Evolutionary conservation across 2,329 filamentous ascomycete species (phyloP).

Genomic region (Aspergillus novofumigatus): DNA sequence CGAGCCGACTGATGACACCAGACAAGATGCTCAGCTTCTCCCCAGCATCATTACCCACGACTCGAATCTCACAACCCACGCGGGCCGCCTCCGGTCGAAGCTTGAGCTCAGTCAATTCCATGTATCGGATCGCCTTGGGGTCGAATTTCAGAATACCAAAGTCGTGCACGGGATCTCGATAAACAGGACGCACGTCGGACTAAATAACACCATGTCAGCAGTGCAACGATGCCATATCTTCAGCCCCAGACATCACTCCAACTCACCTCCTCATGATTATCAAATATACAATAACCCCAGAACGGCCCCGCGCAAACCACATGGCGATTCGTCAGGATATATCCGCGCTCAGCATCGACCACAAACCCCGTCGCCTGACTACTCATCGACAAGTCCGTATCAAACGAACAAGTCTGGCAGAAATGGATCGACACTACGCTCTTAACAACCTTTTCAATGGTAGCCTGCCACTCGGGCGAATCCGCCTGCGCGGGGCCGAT

Average conservation of each 20-base stretch:
- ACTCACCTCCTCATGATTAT: constrained; percentile 81
- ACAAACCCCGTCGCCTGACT: constrained; percentile 98
- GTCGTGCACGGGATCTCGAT: constrained; percentile 96
- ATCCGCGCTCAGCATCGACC: constrained; percentile 88
- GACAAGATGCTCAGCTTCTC: constrained; percentile 98
- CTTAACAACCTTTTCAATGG: constrained; percentile 87
- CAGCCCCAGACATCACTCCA: not conserved
- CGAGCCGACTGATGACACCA: constrained; percentile 91
- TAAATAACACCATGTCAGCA: constrained; percentile 38
- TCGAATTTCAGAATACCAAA: constrained; percentile 97
- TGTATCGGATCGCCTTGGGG: constrained; percentile 93
- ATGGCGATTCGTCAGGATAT: constrained; percentile 84
- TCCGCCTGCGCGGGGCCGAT: constrained; percentile 53
- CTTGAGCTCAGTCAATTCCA: constrained; percentile 76
- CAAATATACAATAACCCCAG: constrained; percentile 97
- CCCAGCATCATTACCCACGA: constrained; percentile 96
- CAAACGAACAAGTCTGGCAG: constrained; percentile 95
- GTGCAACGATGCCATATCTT: not conserved
- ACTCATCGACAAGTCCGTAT: constrained; percentile 89
- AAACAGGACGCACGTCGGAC: constrained; percentile 93
- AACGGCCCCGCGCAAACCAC: constrained; percentile 94
- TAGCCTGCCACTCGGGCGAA: constrained; percentile 88
- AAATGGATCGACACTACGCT: constrained; percentile 99
- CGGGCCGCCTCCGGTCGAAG: constrained; percentile 78
- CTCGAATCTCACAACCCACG: constrained; percentile 90